These are phyloP conservation scores for Microglena sp. DNA, from an alignment of 139 green algal genomes.

Conservation along the genomic window DNA sequence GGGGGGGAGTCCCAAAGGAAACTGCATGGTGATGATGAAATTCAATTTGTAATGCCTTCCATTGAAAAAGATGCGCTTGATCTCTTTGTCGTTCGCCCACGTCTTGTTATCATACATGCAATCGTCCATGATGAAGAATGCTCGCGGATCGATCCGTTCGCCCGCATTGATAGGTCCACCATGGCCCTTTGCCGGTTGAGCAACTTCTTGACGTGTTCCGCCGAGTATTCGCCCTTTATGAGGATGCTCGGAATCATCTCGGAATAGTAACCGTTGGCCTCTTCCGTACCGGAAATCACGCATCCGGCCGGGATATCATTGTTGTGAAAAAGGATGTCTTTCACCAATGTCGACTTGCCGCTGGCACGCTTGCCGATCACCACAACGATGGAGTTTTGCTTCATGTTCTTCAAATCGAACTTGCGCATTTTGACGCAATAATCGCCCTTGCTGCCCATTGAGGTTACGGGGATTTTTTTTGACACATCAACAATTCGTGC, in stretches of 20 bases:
- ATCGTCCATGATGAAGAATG: constrained; percentile 24
- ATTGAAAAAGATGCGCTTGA: constrained; percentile 13
- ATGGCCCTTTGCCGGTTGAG: constrained; percentile 9
- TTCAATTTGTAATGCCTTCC: constrained; percentile 14
- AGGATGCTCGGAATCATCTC: constrained; percentile 13
- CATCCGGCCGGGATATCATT: constrained; percentile 8
- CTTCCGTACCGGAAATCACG: constrained; percentile 14
- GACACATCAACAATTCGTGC: no score
- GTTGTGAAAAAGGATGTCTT: constrained; percentile 15
- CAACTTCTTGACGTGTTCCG: constrained; percentile 7
- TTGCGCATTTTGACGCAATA: no score
- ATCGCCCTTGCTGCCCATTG: no score
- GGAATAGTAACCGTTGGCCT: constrained; percentile 7
- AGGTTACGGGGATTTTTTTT: no score
- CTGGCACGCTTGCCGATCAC: constrained; percentile 22
- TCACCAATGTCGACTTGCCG: constrained; percentile 12
- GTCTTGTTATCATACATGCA: constrained; percentile 13
- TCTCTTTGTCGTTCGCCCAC: constrained; percentile 8
- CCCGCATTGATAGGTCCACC: not conserved
- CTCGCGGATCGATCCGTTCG: not conserved
- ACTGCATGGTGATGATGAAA: constrained; percentile 20
- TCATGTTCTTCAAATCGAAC: no score
- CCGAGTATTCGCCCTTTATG: constrained; percentile 15
- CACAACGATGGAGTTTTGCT: constrained; percentile 6
- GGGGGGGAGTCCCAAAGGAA: constrained; percentile 9